Percentiles rank a stretch among this genome's conserved stretches.
Evolutionary conservation across 768 basidiomycete genomes (phyloP).

Genomic region (Tricholoma hemisulphureum): DNA sequence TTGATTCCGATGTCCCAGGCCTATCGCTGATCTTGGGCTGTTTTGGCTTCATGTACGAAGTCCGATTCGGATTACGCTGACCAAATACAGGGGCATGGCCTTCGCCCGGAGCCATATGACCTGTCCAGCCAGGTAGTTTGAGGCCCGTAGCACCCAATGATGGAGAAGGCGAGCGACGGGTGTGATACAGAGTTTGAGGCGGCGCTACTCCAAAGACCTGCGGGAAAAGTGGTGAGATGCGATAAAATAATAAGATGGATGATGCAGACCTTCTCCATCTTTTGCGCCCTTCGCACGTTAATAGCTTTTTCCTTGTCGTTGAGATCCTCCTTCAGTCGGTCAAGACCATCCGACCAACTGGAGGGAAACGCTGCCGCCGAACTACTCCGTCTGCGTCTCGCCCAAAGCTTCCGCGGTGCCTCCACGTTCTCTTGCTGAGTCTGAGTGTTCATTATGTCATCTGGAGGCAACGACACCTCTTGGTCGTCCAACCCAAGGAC

Average conservation of each 20-base stretch:
- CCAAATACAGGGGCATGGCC: constrained; percentile 19
- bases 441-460: constrained; percentile 22
- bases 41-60: constrained; percentile 45
- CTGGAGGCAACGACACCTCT: constrained; percentile 26
- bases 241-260: background rate
- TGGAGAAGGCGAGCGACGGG: constrained; percentile 48
- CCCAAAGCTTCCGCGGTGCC: constrained; percentile 38
- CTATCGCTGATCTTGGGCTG: constrained; percentile 45
- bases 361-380: constrained; percentile 46
- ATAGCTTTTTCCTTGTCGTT: constrained; percentile 73
- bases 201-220: constrained; percentile 83
- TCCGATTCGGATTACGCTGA: constrained; percentile 46
- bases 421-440: constrained; percentile 28
- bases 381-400: constrained; percentile 52
- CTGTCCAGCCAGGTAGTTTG: constrained; percentile 17
- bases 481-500: constrained; percentile 50
- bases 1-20: constrained; percentile 67
- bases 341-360: constrained; percentile 54
- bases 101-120: constrained; percentile 15
- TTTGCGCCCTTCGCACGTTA: constrained; percentile 75
- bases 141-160: constrained; percentile 22
- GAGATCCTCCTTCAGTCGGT: constrained; percentile 68
- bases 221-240: background rate
- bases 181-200: constrained; percentile 76
- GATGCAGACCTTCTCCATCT: constrained; percentile 80